These are phyloP conservation scores for Haberlea rhodopensis DNA, from an alignment of 257 asterid genomes.

Conservation along the genomic window DNA sequence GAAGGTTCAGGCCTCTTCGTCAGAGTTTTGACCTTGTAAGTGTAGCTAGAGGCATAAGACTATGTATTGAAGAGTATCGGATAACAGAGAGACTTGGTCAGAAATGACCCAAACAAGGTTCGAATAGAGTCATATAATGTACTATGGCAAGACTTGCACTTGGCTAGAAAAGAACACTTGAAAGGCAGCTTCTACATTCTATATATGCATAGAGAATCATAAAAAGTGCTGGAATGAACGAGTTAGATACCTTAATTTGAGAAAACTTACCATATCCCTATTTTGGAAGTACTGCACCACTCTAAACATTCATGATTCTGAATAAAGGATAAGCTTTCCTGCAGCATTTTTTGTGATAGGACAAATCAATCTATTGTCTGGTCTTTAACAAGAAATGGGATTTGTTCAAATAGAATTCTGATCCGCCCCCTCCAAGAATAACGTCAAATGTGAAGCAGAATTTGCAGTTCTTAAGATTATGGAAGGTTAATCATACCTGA, in stretches of 20 bases:
- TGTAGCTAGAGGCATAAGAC: too few species aligned
- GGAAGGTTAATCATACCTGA: constrained; percentile 54
- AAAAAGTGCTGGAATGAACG: background rate
- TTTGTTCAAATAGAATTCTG: constrained; percentile 50
- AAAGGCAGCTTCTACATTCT: background rate
- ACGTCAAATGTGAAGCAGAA: constrained; percentile 91
- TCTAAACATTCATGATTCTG: background rate
- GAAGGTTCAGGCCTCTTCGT: too few species aligned
- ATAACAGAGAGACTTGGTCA: too few species aligned
- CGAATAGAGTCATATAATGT: background rate
- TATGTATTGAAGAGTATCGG: too few species aligned
- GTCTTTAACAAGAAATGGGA: constrained; percentile 15
- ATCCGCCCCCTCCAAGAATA: constrained; percentile 78
- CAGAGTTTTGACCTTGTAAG: too few species aligned
- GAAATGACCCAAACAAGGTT: background rate
- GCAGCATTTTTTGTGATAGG: constrained; percentile 1
- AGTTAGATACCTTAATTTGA: background rate
- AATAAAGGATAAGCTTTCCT: background rate
- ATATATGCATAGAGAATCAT: background rate
- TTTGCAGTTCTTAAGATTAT: constrained; percentile 69
- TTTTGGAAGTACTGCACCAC: background rate
- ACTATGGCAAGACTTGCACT: background rate
- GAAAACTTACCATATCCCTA: background rate
- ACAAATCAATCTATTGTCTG: constrained; percentile 1
- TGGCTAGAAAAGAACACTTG: background rate